Base-by-base conservation (phyloP, 2,329 filamentous ascomycete species). In the Botryotinia globosa region DNA sequence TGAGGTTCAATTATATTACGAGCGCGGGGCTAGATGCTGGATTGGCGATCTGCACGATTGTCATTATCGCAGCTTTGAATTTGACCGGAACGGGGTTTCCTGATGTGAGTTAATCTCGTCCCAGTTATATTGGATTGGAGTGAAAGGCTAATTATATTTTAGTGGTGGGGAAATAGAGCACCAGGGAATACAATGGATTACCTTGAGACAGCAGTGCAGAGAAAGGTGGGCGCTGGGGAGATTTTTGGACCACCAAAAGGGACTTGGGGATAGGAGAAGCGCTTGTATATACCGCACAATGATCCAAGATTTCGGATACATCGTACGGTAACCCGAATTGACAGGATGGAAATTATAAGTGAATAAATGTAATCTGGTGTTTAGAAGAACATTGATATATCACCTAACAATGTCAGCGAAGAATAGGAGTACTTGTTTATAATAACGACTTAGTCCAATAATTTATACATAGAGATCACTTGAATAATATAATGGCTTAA, bases 1-100 rank as follows among this genome's bases (percentile, higher is more conserved):
- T 91, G 82, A 88, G 90, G 80, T 94, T 92, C 83, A 93, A 94
- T 83, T 94, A 93, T 80, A 86, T 93, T 78, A 88, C 90, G 0
- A 92, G 90, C 29, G 91, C 91, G 0, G 91, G 89, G 0, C 83
- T 94, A 39, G 91, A 93, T 81, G 88, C 88, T 69, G 91, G 91
- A 18, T 84, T 93, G 14, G 88, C 90, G 12, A 80, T 93, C 25
- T 87, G 86, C 45, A 92, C 90, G 0, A 86, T 94, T 56, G 80
- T 93, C 73, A 90, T 93, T 73, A 92, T 94, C 83, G 88, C 92
- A 76, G 86, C 89, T 1, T 82, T 94, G 42, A 88, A 89, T 72
- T 80, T 93, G 75, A 87, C 88, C 29, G 82, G 86, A 16, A 86
- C 90, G 54, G 81, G 85, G 29, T 85, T 90, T 73, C 90, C 91